Evolutionary conservation across 2,329 filamentous ascomycete species (phyloP), one percentile per base, ranked within the genome.

Genomic region (Neonectria magnoliae): DNA sequence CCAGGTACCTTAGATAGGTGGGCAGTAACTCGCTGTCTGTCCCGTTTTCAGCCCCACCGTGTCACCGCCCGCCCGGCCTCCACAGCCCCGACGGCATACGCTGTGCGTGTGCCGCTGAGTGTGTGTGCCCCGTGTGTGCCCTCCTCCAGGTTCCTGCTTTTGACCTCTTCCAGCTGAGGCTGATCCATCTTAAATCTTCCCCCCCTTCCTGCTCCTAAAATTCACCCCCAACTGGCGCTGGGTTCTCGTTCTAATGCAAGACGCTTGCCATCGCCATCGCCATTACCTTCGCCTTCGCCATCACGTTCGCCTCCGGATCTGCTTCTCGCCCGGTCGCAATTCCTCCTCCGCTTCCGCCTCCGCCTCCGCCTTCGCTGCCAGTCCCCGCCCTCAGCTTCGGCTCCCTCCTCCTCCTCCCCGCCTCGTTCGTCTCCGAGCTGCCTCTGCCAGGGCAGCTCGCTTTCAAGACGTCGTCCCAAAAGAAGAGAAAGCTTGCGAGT

Each of bases 391-490:
- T 61, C 67, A 53, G 47, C 60, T 25, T 62, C 60, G 33, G 44
- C 54, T 38, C 41, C 62, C 64, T 51, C 66, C 25, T 25, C 22
- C 22, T 25, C 25, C 5, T 42, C 50, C 66, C 60, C 62, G 61
- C 64, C 48, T 57, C 57, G 57, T 62, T 55, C 48, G 55, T 64
- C 70, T 76, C 74, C 80, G 87, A 89, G 87, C 87, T 89, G 87
- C 87, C 75, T 87, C 86, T 88, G 87, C 87, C 74, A 73, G 78
- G 78, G 88, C 88, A 90, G 88, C 88, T 90, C 88, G 81, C 84
- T 79, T 83, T 86, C 88, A 91, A 85, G 80, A 91, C 88, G 88
- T 90, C 88, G 88, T 90, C 87, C 83, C 84, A 82, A 85, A 91
- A 90, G 88, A 91, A 90, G 88, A 85, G 88, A 84, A 90, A 88